These are phyloP conservation scores for Aschersonia sp. DNA, from an alignment of 2,329 filamentous ascomycete species.

Conservation along the genomic window DNA sequence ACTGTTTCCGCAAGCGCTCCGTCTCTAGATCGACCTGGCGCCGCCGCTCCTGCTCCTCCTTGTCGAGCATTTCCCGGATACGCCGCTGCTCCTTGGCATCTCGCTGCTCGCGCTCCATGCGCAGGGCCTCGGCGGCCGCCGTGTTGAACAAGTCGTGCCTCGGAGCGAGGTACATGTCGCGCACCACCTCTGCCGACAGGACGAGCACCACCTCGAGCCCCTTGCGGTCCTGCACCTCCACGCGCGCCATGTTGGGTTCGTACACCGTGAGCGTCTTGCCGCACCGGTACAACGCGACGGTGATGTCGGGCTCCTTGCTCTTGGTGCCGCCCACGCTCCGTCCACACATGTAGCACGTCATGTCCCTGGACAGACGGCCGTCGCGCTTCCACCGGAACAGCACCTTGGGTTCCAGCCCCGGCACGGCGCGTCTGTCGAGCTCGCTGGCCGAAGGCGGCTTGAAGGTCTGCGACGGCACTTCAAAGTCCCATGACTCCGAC, in stretches of 20 bases:
- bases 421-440: slow-evolving; percentile 52
- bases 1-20: slow-evolving; percentile 57
- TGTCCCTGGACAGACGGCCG: slow-evolving; percentile 70
- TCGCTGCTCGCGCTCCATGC: slow-evolving; percentile 41
- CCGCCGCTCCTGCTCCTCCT: slow-evolving; percentile 46
- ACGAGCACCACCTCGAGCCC: slow-evolving; percentile 75
- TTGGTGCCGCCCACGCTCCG: slow-evolving; percentile 63
- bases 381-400: slow-evolving; percentile 85
- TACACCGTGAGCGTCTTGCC: slow-evolving; percentile 63
- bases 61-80: slow-evolving; percentile 50
- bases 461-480: slow-evolving; percentile 78
- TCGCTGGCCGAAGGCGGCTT: slow-evolving; percentile 62
- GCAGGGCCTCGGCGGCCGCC: slow-evolving; percentile 64
- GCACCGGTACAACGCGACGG: slow-evolving; percentile 72
- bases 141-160: slow-evolving; percentile 66
- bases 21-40: slow-evolving; percentile 64
- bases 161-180: slow-evolving; percentile 49
- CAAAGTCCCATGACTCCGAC: slow-evolving; percentile 77
- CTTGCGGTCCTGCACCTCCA: slow-evolving; percentile 89
- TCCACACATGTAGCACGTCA: slow-evolving; percentile 78
- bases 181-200: slow-evolving; percentile 47
- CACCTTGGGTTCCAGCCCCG: slow-evolving; percentile 53
- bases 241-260: slow-evolving; percentile 78
- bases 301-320: slow-evolving; percentile 88
- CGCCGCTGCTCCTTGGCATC: slow-evolving; percentile 39